Evolutionary conservation across 768 basidiomycete species (phyloP).

Genomic region (Amanita polypyramis): DNA sequence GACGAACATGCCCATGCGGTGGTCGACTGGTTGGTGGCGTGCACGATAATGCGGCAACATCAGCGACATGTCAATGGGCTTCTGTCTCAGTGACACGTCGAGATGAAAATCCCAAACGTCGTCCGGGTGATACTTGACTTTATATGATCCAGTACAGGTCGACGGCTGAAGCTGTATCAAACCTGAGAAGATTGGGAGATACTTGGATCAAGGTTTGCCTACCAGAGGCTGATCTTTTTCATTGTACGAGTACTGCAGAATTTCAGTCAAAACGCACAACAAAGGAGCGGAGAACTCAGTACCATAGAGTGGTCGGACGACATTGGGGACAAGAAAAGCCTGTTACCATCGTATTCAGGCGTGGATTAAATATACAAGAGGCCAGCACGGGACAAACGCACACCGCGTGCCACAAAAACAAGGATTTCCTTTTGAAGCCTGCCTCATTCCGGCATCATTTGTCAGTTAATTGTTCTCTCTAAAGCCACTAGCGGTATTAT

Average conservation of each 20-base stretch:
- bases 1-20: constrained; percentile 64
- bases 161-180: not conserved
- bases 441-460: not conserved
- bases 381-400: constrained; percentile 20
- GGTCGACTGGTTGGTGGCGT: constrained; percentile 56
- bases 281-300: not conserved
- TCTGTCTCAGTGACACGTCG: constrained; percentile 30
- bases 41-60: constrained; percentile 74
- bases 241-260: not conserved
- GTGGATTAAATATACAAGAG: constrained; percentile 16
- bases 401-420: constrained; percentile 14
- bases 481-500: constrained; percentile 8
- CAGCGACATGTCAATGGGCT: constrained; percentile 53
- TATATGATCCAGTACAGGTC: constrained; percentile 37
- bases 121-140: constrained; percentile 51
- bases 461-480: constrained; percentile 5
- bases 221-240: constrained; percentile 8
- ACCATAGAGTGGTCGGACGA: constrained; percentile 4
- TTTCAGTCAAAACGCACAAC: not conserved
- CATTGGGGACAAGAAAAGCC: not conserved
- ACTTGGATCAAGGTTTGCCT: not conserved
- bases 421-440: constrained; percentile 18
- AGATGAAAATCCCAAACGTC: constrained; percentile 60
- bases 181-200: not conserved
- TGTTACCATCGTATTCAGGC: not conserved